Evolutionary conservation across 2,329 filamentous ascomycete genomes (phyloP), one percentile per base, ranked within the genome.

Genomic region (Fusarium nanum): DNA sequence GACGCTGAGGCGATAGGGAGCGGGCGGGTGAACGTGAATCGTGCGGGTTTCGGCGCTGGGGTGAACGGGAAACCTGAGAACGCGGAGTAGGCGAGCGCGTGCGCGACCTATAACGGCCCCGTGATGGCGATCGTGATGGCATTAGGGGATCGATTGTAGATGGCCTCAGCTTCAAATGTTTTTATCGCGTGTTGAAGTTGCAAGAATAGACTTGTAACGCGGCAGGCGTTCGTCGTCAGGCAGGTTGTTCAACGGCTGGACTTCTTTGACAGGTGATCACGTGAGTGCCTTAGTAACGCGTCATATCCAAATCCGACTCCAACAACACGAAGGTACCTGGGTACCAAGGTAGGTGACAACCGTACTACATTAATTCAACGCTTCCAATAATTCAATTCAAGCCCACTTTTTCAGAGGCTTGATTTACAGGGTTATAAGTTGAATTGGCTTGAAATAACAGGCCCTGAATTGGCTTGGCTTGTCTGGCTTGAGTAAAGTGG

Each of bases 81-180:
- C 74, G 76, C 5, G 79, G 78, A 13, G 79, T 76, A 13, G 71
- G 71, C 13, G 81, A 82, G 52, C 78, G 78, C 34, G 81, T 77
- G 34, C 73, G 68, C n/a, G 80, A 80, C 60, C 76, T 75, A 37
- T 74, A 58, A 13, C 77, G 79, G 59, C 72, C 76, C 40, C 76
- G 73, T n/a, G 79, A 78, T 23, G 77, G 75, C 32, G 78, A 79
- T 25, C 64, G 75, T 50, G 76, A 75, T 30, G 71, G 64, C 78
- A 80, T 80, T 55, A 25, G 7, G 13, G n/a, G 16, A 25, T 68
- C 45, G 53, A 41, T 18, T 16, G 23, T 7, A 34, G 20, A 52
- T 48, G 60, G 42, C 34, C 44, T 59, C 46, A 30, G 50, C 45
- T 54, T 46, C 7, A 20, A 27, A 41, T 45, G 50, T 41, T 55